Evolutionary conservation across 1,284 basidiomycete genomes (phyloP).

Genomic region (Puccinia horiana): DNA sequence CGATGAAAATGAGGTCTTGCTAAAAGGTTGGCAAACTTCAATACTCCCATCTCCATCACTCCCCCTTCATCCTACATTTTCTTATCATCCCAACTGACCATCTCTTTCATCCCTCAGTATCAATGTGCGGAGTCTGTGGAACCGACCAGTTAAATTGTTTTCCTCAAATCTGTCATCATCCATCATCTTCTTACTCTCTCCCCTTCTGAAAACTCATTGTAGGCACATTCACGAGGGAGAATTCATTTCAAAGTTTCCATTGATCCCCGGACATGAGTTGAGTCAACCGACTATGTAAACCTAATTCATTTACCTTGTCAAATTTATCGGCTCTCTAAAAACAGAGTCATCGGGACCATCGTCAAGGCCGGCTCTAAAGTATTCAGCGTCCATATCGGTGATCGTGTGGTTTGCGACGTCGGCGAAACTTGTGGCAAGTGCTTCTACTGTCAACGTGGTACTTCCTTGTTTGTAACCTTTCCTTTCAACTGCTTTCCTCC

Average conservation of each 20-base stretch:
- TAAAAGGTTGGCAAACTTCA: constrained; percentile 64
- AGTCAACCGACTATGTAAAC: background rate
- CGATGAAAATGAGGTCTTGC: constrained; percentile 68
- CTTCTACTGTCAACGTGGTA: constrained; percentile 79
- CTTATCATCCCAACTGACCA: background rate
- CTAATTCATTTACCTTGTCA: background rate
- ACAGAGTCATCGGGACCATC: constrained; percentile 67
- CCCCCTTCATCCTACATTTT: background rate
- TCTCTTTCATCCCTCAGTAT: background rate
- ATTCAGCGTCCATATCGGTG: constrained; percentile 69
- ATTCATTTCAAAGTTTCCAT: constrained; percentile 73
- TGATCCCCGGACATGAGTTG: constrained; percentile 74
- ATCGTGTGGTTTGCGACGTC: constrained; percentile 76
- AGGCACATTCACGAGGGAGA: constrained; percentile 75
- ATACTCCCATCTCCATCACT: background rate
- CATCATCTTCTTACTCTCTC: background rate
- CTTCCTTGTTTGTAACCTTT: constrained; percentile 27
- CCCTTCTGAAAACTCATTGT: constrained; percentile 5
- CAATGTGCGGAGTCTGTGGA: constrained; percentile 48
- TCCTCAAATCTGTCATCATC: background rate
- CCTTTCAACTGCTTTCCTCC: background rate
- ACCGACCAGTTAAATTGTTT: constrained; percentile 37
- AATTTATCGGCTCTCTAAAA: background rate
- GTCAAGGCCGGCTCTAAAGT: constrained; percentile 72
- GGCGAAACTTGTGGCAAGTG: constrained; percentile 68